These are phyloP conservation scores for Cerrena zonata DNA, from an alignment of 1,284 basidiomycete genomes.

Conservation along the genomic window DNA sequence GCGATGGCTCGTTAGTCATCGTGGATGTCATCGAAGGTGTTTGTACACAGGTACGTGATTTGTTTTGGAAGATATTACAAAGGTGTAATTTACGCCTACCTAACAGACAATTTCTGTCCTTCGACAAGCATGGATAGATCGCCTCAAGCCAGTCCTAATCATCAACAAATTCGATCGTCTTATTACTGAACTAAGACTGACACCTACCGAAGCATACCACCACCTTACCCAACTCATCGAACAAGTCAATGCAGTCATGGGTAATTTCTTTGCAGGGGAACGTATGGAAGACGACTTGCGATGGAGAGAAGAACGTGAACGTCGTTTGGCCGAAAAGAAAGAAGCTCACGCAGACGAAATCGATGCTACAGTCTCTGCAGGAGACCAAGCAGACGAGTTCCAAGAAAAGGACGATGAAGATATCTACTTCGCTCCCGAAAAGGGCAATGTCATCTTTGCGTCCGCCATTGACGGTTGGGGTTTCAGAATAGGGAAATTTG, in stretches of 20 bases:
- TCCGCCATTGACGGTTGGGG: slow-evolving; percentile 98
- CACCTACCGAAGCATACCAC: slow-evolving; percentile 90
- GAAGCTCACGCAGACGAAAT: slow-evolving; percentile 63
- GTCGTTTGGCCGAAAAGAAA: slow-evolving; percentile 69
- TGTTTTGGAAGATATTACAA: not conserved
- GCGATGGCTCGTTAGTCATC: slow-evolving; percentile 93
- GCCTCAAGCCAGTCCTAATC: slow-evolving; percentile 85
- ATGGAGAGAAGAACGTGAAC: slow-evolving; percentile 89
- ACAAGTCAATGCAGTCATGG: slow-evolving; percentile 98
- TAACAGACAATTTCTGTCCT: slow-evolving; percentile 88
- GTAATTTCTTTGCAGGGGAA: slow-evolving; percentile 89
- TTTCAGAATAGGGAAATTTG: slow-evolving; percentile 90
- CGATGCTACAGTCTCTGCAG: slow-evolving; percentile 52
- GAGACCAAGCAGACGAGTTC: slow-evolving; percentile 58
- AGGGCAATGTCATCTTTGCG: slow-evolving; percentile 95
- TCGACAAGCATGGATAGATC: slow-evolving; percentile 90
- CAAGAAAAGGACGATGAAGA: slow-evolving; percentile 96
- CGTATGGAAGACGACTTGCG: slow-evolving; percentile 95
- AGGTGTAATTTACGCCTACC: not conserved
- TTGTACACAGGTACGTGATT: slow-evolving; percentile 78
- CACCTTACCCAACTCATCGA: slow-evolving; percentile 91
- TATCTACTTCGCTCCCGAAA: slow-evolving; percentile 94
- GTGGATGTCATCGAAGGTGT: slow-evolving; percentile 98
- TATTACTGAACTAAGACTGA: slow-evolving; percentile 88
- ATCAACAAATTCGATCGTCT: slow-evolving; percentile 97